Percentiles rank a stretch among this genome's conserved stretches.
phyloP scores from a whole-genome alignment of 106 monocot species.

The Chionographis japonica region DNA sequence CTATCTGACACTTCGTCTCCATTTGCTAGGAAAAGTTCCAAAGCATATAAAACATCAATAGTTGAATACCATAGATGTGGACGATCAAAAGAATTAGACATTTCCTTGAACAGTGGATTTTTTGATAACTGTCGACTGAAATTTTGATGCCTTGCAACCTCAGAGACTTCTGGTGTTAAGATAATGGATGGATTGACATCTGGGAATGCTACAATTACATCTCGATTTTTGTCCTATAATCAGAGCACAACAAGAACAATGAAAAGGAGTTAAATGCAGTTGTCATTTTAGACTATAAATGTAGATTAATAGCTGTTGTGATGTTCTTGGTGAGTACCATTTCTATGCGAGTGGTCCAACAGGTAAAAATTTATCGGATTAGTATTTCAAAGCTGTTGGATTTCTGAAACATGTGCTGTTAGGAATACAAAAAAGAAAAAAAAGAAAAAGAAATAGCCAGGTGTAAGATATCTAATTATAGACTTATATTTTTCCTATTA shows the following conservation, averaged over 20 bases:
- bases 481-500: too few species aligned
- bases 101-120: conserved; percentile 5
- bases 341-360: too few species aligned
- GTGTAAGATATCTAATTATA: too few species aligned
- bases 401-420: too few species aligned
- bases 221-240: conserved; percentile 65
- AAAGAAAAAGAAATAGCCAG: too few species aligned
- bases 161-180: conserved; percentile 10
- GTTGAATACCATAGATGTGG: conserved; percentile 71
- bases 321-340: too few species aligned
- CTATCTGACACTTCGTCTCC: conserved; percentile 47
- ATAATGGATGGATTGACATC: conserved; percentile 61
- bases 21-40: conserved; percentile 45
- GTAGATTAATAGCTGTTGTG: too few species aligned
- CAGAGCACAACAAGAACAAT: background rate
- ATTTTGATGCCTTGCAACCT: background rate
- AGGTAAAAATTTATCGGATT: too few species aligned
- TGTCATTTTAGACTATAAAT: too few species aligned
- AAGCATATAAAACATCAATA: conserved; percentile 35
- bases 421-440: too few species aligned
- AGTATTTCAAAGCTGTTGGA: too few species aligned
- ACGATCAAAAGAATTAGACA: conserved; percentile 26
- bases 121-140: conserved; percentile 3
- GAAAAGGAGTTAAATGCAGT: background rate
- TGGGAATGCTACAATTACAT: conserved; percentile 68